phyloP scores from a whole-genome alignment of 2,329 filamentous ascomycete species.

The Botrytis medusae region DNA sequence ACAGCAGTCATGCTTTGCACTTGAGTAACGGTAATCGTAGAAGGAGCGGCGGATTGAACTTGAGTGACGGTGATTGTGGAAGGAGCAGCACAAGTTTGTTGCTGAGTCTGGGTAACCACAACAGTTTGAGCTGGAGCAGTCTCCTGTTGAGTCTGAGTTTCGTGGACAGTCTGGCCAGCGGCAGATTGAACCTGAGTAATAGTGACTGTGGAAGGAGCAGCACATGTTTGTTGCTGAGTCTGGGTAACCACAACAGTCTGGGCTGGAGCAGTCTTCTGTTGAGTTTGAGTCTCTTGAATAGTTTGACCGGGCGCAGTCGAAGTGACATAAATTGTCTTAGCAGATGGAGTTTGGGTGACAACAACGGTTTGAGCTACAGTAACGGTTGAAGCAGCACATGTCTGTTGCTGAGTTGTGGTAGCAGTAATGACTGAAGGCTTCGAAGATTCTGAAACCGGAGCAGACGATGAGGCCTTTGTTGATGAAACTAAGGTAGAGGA shows the following conservation, averaged over 20 bases:
- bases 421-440: slow-evolving; percentile 15
- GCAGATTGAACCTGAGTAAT: not conserved
- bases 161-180: not conserved
- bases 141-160: not conserved
- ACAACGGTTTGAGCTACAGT: not conserved
- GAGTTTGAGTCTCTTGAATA: not conserved
- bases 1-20: not conserved
- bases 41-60: not conserved
- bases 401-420: not conserved
- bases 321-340: not conserved
- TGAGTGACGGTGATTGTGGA: not conserved
- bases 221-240: not conserved
- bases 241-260: not conserved
- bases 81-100: not conserved
- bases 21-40: not conserved
- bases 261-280: not conserved
- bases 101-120: not conserved
- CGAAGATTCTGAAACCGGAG: not conserved
- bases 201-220: not conserved
- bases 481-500: not conserved
- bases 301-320: not conserved
- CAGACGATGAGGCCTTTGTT: not conserved
- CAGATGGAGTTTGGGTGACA: not conserved
- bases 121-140: slow-evolving; percentile 2
- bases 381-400: not conserved